Evolutionary conservation across 2,329 filamentous ascomycete species (phyloP).

Genomic region (Paracoccidioides lutzii): DNA sequence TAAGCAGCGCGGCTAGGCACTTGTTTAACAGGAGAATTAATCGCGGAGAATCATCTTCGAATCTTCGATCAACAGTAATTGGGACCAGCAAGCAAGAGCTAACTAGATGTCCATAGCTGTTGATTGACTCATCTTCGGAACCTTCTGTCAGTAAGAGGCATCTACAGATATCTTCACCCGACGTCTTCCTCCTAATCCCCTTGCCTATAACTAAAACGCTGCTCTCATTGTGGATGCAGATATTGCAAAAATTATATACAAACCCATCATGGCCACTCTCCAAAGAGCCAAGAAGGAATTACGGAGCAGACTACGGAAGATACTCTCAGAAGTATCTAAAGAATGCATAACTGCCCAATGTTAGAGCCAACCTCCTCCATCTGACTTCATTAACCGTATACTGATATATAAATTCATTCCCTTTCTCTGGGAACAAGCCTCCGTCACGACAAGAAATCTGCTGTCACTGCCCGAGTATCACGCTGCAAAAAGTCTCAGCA

Average conservation of each 20-base stretch:
- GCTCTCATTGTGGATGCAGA: neutral
- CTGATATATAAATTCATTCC: slow-evolving; percentile 11
- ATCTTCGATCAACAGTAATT: too few relatives aligned
- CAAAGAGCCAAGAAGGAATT: slow-evolving; percentile 63
- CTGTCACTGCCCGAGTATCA: slow-evolving; percentile 60
- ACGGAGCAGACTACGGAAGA: slow-evolving; percentile 54
- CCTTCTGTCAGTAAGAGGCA: too few relatives aligned
- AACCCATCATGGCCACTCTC: slow-evolving; percentile 33
- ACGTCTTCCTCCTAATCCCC: too few relatives aligned
- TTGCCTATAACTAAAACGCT: neutral
- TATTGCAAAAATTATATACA: neutral
- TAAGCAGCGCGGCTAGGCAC: too few relatives aligned
- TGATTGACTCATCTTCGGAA: too few relatives aligned
- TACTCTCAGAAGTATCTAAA: slow-evolving; percentile 48
- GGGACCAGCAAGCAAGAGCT: too few relatives aligned
- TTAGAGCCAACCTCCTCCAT: slow-evolving; percentile 30
- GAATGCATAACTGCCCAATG: slow-evolving; percentile 57
- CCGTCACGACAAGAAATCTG: slow-evolving; percentile 51
- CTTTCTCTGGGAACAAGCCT: slow-evolving; percentile 38
- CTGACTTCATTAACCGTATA: neutral
- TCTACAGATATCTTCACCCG: too few relatives aligned
- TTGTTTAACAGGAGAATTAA: too few relatives aligned
- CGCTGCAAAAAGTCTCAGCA: slow-evolving; percentile 59
- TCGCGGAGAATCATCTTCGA: too few relatives aligned
- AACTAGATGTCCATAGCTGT: too few relatives aligned